A percentile compares a stretch with the other conserved stretches of the same genome.
Evolutionary conservation across 2,329 filamentous ascomycete genomes (phyloP).

Genomic region (Cadophora sp.): DNA sequence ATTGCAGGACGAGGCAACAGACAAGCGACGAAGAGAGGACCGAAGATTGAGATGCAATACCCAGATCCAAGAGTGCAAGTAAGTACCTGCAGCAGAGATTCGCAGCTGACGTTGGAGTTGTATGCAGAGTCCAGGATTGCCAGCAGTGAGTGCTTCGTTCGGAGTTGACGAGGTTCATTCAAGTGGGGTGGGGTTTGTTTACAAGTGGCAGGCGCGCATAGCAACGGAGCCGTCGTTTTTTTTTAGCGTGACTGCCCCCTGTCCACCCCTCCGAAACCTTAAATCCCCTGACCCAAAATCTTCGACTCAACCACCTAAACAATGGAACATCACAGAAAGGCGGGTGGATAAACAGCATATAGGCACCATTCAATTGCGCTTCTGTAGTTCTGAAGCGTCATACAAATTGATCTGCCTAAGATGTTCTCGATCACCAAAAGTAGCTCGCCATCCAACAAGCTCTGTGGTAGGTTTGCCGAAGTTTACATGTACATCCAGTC

Average conservation of each 20-base stretch:
- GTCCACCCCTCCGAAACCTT: background rate
- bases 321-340: background rate
- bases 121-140: constrained; percentile 26
- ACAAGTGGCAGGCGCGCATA: constrained; percentile 20
- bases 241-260: constrained; percentile 8
- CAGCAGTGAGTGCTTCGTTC: constrained; percentile 6
- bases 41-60: constrained; percentile 12
- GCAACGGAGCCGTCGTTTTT: constrained; percentile 21
- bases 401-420: background rate
- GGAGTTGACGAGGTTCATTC: background rate
- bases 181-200: constrained; percentile 29
- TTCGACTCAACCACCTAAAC: background rate
- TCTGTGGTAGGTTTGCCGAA: background rate
- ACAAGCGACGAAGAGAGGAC: constrained; percentile 16
- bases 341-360: background rate
- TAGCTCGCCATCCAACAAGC: background rate
- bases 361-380: background rate
- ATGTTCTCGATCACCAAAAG: background rate
- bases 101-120: constrained; percentile 20
- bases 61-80: constrained; percentile 14
- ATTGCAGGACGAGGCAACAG: background rate
- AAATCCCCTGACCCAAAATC: constrained; percentile 1
- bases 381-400: background rate
- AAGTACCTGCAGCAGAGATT: constrained; percentile 27
- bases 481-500: background rate